A percentile compares a stretch with the other conserved stretches of the same genome.
Evolutionary conservation across 2,329 filamentous ascomycete genomes (phyloP).

Genomic region (Fusarium tricinctum): DNA sequence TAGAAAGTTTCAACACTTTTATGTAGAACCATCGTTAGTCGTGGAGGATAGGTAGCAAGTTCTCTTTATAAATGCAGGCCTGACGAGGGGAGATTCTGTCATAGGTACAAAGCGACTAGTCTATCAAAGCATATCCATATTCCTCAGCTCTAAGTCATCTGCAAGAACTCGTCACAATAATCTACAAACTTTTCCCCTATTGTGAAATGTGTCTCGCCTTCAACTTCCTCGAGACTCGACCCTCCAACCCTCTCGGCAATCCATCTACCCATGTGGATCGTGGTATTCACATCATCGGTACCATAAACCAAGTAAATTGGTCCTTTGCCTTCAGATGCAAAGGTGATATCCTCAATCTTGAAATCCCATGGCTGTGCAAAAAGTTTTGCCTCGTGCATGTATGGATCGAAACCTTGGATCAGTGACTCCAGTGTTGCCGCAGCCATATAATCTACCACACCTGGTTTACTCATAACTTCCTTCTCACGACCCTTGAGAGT

Average conservation of each 20-base stretch:
- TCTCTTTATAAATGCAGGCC: too few species aligned
- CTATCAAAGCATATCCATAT: not conserved
- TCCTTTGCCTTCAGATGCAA: not conserved
- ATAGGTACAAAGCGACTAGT: not conserved
- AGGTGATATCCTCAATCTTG: not conserved
- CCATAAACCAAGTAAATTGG: not conserved
- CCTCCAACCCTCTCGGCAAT: not conserved
- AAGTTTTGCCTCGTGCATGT: not conserved
- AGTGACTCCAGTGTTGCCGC: not conserved
- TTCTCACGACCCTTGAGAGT: not conserved
- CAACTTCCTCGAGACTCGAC: not conserved
- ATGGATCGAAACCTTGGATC: not conserved
- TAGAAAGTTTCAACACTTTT: not conserved
- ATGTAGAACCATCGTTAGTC: rapidly evolving
- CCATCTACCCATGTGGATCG: not conserved
- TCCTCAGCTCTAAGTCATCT: not conserved
- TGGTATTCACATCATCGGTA: not conserved
- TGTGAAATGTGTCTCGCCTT: not conserved
- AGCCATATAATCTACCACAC: not conserved
- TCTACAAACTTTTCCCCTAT: not conserved
- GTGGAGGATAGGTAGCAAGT: not conserved
- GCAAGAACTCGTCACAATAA: not conserved
- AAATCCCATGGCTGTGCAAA: not conserved
- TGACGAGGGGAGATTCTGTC: not conserved
- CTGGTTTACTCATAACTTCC: not conserved